Evolutionary conservation across 2,329 filamentous ascomycete genomes (phyloP).

Genomic region (Claviceps arundinis): DNA sequence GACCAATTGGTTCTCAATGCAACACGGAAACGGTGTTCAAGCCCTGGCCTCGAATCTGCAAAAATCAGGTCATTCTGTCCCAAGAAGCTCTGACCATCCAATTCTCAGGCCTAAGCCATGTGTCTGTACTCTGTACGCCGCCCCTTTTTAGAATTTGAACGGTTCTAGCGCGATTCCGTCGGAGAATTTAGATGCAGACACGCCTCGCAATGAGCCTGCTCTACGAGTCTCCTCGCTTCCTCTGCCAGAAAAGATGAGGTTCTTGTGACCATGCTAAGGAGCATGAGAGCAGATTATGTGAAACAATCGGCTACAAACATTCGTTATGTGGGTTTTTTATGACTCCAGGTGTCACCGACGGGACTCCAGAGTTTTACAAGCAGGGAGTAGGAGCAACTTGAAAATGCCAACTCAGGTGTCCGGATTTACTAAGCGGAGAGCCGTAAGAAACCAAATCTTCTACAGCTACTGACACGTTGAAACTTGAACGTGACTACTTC

Average conservation of each 20-base stretch:
- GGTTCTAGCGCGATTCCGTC: conserved; percentile 7
- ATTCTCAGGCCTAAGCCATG: conserved; percentile 2
- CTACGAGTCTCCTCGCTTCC: neutral
- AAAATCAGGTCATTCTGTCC: neutral
- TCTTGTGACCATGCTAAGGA: neutral
- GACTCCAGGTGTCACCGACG: neutral
- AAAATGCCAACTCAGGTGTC: neutral
- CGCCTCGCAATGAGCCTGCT: neutral
- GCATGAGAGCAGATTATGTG: neutral
- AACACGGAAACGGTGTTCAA: neutral
- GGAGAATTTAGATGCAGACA: conserved; percentile 3
- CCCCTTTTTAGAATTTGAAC: neutral
- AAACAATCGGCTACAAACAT: conserved; percentile 2
- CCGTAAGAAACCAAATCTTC: neutral
- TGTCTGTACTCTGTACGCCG: conserved; percentile 2
- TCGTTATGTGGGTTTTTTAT: neutral
- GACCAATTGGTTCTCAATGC: neutral
- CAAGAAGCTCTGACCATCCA: neutral
- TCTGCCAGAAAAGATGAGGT: neutral
- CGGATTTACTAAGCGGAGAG: neutral
- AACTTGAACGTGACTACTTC: neutral
- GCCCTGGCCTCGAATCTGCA: neutral
- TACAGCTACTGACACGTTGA: neutral
- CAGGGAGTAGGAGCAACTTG: neutral
- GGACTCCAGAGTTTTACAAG: neutral